Evolutionary conservation across 495 filamentous ascomycete genomes (phyloP).

Genomic region (Aspergillus avenaceus): DNA sequence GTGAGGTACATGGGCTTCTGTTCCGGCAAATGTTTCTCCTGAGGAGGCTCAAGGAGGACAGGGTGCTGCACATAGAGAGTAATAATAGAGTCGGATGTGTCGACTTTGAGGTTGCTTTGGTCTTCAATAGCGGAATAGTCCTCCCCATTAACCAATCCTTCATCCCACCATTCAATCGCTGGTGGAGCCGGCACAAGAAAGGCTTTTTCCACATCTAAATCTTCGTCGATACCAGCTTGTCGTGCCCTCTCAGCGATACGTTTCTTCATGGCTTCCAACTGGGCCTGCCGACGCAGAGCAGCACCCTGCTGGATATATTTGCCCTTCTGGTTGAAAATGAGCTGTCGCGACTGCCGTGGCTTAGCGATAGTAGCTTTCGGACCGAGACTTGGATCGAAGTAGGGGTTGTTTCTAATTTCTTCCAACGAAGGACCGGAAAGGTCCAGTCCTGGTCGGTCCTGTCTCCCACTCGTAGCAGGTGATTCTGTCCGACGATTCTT

Average conservation of each 20-base stretch:
- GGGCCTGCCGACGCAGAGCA: slow-evolving; percentile 78
- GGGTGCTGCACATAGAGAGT: slow-evolving; percentile 91
- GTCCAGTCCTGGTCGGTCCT: slow-evolving; percentile 60
- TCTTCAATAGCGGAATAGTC: slow-evolving; percentile 67
- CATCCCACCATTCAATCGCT: slow-evolving; percentile 97
- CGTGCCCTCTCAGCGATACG: slow-evolving; percentile 80
- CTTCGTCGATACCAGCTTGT: slow-evolving; percentile 87
- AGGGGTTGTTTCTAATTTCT: slow-evolving; percentile 72
- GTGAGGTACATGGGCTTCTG: slow-evolving; percentile 94
- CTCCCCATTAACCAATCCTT: slow-evolving; percentile 69
- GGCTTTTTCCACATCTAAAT: slow-evolving; percentile 81
- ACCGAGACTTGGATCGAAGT: slow-evolving; percentile 72
- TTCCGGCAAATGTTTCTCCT: slow-evolving; percentile 72
- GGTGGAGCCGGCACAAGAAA: slow-evolving; percentile 81
- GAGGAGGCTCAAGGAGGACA: slow-evolving; percentile 83
- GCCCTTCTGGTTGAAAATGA: slow-evolving; percentile 92
- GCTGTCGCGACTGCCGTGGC: slow-evolving; percentile 63
- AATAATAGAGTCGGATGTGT: slow-evolving; percentile 75
- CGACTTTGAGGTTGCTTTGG: slow-evolving; percentile 65
- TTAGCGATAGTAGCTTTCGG: slow-evolving; percentile 59
- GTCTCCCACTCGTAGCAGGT: slow-evolving; percentile 31
- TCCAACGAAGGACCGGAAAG: slow-evolving; percentile 65
- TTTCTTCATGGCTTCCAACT: slow-evolving; percentile 90
- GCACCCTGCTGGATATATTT: slow-evolving; percentile 95
- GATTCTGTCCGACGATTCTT: slow-evolving; percentile 59